phyloP scores from a whole-genome alignment of 139 green algal genomes.

The Asterochloris sp. region DNA sequence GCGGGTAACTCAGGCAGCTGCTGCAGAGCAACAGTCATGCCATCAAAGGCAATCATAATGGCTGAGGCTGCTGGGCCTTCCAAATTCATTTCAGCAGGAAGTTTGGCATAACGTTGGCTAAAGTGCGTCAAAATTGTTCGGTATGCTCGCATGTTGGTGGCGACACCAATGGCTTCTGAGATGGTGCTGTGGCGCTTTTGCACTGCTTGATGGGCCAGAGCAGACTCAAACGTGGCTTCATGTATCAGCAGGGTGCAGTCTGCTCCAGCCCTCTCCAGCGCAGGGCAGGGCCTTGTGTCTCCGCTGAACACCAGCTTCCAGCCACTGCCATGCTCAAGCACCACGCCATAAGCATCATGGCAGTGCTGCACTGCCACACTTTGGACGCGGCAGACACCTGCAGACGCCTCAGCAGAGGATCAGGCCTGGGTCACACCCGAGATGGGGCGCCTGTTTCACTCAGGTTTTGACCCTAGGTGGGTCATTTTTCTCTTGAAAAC shows the following conservation, averaged over 20 bases:
- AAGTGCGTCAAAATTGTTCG: slow-evolving; percentile 64
- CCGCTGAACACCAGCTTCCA: slow-evolving; percentile 84
- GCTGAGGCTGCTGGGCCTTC: background rate
- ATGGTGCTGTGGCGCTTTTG: slow-evolving; percentile 77
- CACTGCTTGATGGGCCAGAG: slow-evolving; percentile 37
- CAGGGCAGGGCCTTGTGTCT: slow-evolving; percentile 44
- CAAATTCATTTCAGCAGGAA: slow-evolving; percentile 31
- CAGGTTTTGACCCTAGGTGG: background rate
- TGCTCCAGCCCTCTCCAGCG: slow-evolving; percentile 13
- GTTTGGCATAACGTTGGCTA: slow-evolving; percentile 59
- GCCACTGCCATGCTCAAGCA: slow-evolving; percentile 49
- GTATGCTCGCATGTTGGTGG: slow-evolving; percentile 49
- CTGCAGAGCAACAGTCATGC: slow-evolving; percentile 50
- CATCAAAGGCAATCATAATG: slow-evolving; percentile 53
- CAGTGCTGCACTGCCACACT: slow-evolving; percentile 68
- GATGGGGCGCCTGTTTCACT: background rate
- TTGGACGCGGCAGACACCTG: slow-evolving; percentile 30
- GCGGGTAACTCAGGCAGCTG: slow-evolving; percentile 27
- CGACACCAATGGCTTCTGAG: slow-evolving; percentile 55
- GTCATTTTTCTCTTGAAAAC: background rate
- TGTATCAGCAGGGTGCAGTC: slow-evolving; percentile 57
- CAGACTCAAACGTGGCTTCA: slow-evolving; percentile 63
- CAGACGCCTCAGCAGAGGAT: background rate
- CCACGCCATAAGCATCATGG: slow-evolving; percentile 61
- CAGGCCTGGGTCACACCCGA: background rate